These are phyloP conservation scores for Pseudocercospora crystallina DNA, from an alignment of 2,329 filamentous ascomycete species.

Conservation along the genomic window DNA sequence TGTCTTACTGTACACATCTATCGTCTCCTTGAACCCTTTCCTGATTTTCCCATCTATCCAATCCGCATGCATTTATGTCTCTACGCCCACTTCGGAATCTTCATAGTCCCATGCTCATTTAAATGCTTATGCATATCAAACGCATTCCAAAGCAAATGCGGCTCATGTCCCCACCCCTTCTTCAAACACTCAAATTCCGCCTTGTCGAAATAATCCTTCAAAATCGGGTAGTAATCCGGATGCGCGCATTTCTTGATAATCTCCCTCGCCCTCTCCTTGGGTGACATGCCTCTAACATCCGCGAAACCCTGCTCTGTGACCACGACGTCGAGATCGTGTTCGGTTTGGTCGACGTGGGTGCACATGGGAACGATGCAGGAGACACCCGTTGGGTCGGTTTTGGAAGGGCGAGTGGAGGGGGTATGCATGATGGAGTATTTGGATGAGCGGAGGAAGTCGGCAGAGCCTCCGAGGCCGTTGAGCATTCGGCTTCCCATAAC, in stretches of 20 bases:
- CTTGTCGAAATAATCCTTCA: conserved; percentile 78
- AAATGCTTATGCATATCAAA: conserved; percentile 90
- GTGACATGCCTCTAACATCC: conserved; percentile 78
- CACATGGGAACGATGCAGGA: conserved; percentile 91
- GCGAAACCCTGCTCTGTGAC: conserved; percentile 78
- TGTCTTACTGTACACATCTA: too few species aligned
- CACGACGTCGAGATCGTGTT: conserved; percentile 87
- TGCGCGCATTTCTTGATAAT: conserved; percentile 88
- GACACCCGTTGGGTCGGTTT: conserved; percentile 78
- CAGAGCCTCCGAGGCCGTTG: conserved; percentile 78
- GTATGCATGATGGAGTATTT: conserved; percentile 96
- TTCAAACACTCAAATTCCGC: conserved; percentile 82
- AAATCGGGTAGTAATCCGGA: conserved; percentile 78
- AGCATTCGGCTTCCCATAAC: conserved; percentile 88
- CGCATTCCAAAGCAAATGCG: conserved; percentile 78
- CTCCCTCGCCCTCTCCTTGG: conserved; percentile 75
- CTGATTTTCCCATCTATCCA: too few species aligned
- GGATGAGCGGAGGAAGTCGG: conserved; percentile 74
- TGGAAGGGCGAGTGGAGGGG: conserved; percentile 74
- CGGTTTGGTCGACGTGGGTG: conserved; percentile 88
- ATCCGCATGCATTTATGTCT: too few species aligned
- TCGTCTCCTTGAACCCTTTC: too few species aligned
- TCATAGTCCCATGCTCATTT: conserved; percentile 83
- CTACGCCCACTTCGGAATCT: conserved; percentile 64
- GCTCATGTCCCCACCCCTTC: conserved; percentile 89